These are phyloP conservation scores for Alternaria triticina DNA, from an alignment of 2,329 filamentous ascomycete genomes.

Conservation along the genomic window DNA sequence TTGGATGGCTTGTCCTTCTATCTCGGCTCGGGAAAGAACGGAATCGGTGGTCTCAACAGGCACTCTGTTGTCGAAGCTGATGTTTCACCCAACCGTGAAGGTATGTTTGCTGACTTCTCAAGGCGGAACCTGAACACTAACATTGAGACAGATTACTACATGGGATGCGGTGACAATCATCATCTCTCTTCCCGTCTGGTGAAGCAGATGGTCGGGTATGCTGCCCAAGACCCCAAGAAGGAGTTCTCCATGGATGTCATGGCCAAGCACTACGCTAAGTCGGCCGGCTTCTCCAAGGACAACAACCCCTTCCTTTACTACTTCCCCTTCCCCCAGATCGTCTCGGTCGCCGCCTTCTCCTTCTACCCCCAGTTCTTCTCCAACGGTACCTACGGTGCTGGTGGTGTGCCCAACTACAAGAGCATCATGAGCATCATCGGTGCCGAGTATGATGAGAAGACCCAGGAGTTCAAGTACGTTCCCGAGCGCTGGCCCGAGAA, in stretches of 20 bases:
- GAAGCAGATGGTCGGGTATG: constrained; percentile 20
- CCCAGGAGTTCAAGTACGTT: constrained; percentile 55
- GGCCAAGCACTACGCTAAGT: constrained; percentile 32
- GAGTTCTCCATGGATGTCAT: constrained; percentile 38
- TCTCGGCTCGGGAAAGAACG: constrained; percentile 25
- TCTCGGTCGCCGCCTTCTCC: constrained; percentile 54
- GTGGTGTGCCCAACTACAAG: constrained; percentile 43
- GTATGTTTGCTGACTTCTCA: constrained; percentile 35
- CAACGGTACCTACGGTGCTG: constrained; percentile 46
- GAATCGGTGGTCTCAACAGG: constrained; percentile 40
- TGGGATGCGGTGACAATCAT: constrained; percentile 50
- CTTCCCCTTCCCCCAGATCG: constrained; percentile 52
- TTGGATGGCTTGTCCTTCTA: constrained; percentile 28
- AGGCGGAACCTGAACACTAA: constrained; percentile 32
- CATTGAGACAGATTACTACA: constrained; percentile 42
- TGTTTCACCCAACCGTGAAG: constrained; percentile 38
- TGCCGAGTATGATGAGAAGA: constrained; percentile 51
- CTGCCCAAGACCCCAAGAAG: constrained; percentile 24
- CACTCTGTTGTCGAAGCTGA: constrained; percentile 52
- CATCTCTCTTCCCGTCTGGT: constrained; percentile 42
- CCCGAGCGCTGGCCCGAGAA: constrained; percentile 61
- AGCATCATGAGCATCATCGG: constrained; percentile 56
- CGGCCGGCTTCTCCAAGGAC: constrained; percentile 51
- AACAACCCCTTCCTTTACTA: constrained; percentile 54
- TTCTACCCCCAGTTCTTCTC: constrained; percentile 39